A percentile compares a stretch with the other conserved stretches of the same genome.
phyloP scores from a whole-genome alignment of 2,329 filamentous ascomycete species.

The Juglanconis oblonga region DNA sequence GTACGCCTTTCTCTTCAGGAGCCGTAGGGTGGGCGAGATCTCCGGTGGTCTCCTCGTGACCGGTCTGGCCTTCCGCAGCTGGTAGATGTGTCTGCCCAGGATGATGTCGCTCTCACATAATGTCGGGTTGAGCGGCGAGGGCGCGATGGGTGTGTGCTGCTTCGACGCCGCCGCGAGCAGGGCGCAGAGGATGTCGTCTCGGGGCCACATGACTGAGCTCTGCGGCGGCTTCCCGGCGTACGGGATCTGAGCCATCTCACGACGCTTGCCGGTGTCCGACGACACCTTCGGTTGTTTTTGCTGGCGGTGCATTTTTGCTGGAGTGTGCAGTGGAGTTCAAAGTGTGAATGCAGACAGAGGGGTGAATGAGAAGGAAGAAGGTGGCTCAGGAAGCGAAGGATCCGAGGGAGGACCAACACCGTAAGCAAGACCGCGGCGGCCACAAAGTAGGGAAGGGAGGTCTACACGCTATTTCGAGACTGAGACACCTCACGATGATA shows the following conservation, averaged over 20 bases:
- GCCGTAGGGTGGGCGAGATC: constrained; percentile 10
- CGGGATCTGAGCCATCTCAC: constrained; percentile 10
- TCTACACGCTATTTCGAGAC: neutral
- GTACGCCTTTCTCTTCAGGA: constrained; percentile 2
- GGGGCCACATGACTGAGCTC: neutral
- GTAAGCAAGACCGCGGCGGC: neutral
- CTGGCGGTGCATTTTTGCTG: neutral
- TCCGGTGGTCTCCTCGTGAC: constrained; percentile 11
- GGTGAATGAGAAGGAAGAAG: neutral
- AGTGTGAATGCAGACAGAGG: neutral
- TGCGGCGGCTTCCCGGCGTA: neutral
- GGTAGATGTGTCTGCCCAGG: constrained; percentile 1
- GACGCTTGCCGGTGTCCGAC: neutral
- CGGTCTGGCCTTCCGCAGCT: constrained; percentile 8
- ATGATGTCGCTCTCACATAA: constrained; percentile 6
- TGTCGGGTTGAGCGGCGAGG: constrained; percentile 16
- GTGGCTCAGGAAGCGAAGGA: constrained; percentile 1
- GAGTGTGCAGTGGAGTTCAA: neutral
- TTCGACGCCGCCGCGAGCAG: constrained; percentile 14
- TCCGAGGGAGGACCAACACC: constrained; percentile 2
- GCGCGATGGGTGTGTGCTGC: constrained; percentile 14
- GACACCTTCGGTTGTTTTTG: neutral
- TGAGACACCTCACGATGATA: constrained; percentile 3
- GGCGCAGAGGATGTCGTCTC: constrained; percentile 8
- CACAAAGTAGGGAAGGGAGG: neutral